These are phyloP conservation scores for Candida sakaeoensis DNA, from an alignment of 805 yeast genomes.

Conservation along the genomic window DNA sequence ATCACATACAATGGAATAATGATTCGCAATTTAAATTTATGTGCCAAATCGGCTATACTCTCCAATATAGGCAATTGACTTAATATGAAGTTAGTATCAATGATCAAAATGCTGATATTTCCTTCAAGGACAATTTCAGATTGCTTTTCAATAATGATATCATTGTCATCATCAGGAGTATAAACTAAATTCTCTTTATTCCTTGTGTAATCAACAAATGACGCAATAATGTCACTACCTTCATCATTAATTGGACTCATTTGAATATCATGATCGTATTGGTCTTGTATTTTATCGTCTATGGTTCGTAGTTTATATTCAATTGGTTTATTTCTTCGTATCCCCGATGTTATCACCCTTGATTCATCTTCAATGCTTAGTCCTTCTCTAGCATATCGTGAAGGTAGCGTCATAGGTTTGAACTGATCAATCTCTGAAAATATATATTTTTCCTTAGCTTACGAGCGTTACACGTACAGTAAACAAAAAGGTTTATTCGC, in stretches of 20 bases:
- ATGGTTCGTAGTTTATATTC: conserved; percentile 24
- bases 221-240: conserved; percentile 40
- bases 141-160: conserved; percentile 13
- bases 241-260: conserved; percentile 49
- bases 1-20: conserved; percentile 71
- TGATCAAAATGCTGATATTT: conserved; percentile 45
- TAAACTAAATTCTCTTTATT: conserved; percentile 1
- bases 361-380: conserved; percentile 21
- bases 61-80: conserved; percentile 63
- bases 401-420: conserved; percentile 24
- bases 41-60: conserved; percentile 40
- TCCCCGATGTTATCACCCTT: conserved; percentile 24
- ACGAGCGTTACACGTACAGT: no score
- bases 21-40: conserved; percentile 44
- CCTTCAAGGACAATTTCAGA: conserved; percentile 15
- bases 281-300: conserved; percentile 6
- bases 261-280: conserved; percentile 36
- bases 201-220: conserved; percentile 25
- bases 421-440: no score
- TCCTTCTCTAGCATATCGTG: conserved; percentile 36
- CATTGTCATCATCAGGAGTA: conserved; percentile 13
- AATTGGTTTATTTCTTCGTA: conserved; percentile 17
- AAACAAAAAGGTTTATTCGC: no score
- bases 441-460: not conserved
- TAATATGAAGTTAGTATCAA: conserved; percentile 82